These are phyloP conservation scores for Suillus fuscotomentosus DNA, from an alignment of 768 basidiomycete genomes.

Conservation along the genomic window DNA sequence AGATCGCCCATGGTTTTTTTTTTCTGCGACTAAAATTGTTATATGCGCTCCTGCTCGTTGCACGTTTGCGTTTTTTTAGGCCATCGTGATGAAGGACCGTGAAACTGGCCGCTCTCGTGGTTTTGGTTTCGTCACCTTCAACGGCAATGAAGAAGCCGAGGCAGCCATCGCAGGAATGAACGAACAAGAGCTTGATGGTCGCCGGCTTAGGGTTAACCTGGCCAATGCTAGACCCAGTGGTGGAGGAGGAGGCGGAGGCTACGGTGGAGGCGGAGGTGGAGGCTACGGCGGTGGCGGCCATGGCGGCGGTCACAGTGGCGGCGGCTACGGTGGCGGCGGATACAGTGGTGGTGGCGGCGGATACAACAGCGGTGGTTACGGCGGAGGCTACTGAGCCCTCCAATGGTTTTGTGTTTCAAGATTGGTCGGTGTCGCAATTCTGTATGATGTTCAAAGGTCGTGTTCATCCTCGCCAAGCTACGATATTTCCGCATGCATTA, in stretches of 20 bases:
- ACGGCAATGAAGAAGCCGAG: slow-evolving; percentile 35
- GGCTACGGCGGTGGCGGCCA: slow-evolving; percentile 7
- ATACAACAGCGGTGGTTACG: slow-evolving; percentile 6
- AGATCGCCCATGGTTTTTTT: slow-evolving; percentile 19
- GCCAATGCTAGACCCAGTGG: slow-evolving; percentile 30
- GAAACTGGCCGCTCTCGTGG: slow-evolving; percentile 59
- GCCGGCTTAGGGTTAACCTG: slow-evolving; percentile 51
- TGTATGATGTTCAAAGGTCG: slow-evolving; percentile 5
- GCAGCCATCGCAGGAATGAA: slow-evolving; percentile 44
- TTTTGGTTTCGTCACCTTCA: slow-evolving; percentile 53
- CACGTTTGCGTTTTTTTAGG: slow-evolving; percentile 16
- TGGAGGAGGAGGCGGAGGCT: slow-evolving; percentile 18
- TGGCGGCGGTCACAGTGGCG: slow-evolving; percentile 13
- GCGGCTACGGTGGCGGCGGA: slow-evolving; percentile 17
- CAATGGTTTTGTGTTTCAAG: not conserved
- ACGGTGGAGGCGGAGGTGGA: slow-evolving; percentile 10
- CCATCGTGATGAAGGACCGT: slow-evolving; percentile 45
- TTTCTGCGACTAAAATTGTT: slow-evolving; percentile 25
- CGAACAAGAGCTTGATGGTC: slow-evolving; percentile 55
- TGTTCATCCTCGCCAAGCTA: not conserved
- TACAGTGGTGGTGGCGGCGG: slow-evolving; percentile 14
- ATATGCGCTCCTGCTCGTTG: slow-evolving; percentile 20
- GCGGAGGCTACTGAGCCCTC: not conserved
- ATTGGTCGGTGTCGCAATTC: slow-evolving; percentile 1
- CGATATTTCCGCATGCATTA: slow-evolving; percentile 4